phyloP scores from a whole-genome alignment of 2,329 filamentous ascomycete genomes.

The Ustulina deusta region DNA sequence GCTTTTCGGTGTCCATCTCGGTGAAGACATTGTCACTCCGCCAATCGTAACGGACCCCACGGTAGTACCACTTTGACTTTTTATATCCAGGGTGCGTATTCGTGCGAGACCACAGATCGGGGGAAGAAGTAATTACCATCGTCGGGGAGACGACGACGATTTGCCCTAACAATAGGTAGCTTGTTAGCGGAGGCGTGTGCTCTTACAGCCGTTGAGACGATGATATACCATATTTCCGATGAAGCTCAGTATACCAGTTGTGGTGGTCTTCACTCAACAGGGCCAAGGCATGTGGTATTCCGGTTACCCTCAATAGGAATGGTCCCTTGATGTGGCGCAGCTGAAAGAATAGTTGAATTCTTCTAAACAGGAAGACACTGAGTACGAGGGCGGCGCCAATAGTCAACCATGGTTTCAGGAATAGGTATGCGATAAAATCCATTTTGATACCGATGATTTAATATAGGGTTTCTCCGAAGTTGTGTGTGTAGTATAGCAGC shows the following conservation, averaged over 20 bases:
- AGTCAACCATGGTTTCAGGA: constrained; percentile 4
- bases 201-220: neutral
- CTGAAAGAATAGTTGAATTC: constrained; percentile 17
- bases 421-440: constrained; percentile 8
- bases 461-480: neutral
- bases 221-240: constrained; percentile 46
- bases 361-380: constrained; percentile 2
- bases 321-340: constrained; percentile 45
- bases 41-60: constrained; percentile 59
- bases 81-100: constrained; percentile 58
- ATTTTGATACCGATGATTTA: neutral
- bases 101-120: constrained; percentile 30
- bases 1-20: constrained; percentile 61
- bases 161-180: constrained; percentile 18
- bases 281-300: constrained; percentile 45
- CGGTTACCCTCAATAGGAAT: constrained; percentile 39
- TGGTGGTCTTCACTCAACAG: constrained; percentile 42
- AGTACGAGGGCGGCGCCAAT: constrained; percentile 5
- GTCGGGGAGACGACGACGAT: constrained; percentile 26
- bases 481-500: neutral
- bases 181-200: neutral
- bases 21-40: constrained; percentile 66
- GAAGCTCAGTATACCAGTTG: constrained; percentile 46
- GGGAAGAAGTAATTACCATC: constrained; percentile 32
- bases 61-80: constrained; percentile 57